Base-by-base conservation (phyloP, 192 early-diverging fungal genomes). In the Entomortierella chlamydospora region DNA sequence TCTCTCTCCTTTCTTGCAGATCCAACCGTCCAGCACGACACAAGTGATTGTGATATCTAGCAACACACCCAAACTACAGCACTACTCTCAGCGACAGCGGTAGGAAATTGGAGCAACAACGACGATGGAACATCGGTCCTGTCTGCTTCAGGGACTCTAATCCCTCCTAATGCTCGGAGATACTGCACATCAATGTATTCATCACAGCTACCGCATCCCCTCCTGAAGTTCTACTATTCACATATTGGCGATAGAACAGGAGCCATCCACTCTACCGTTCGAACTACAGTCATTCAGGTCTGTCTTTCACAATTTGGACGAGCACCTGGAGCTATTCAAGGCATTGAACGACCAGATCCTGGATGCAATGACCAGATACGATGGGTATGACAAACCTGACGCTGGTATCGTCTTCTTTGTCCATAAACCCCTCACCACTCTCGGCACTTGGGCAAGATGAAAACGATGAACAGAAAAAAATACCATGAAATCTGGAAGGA, bases 61-160 rank as follows among this genome's bases (percentile, higher is more conserved):
- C 45, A 47, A 4, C 45, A 20, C 45, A 47, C 45, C 15, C 45
- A 20, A 47, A 20, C 4, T 20, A 47, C 45, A 12, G 15, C 3
- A 12, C 4, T 47, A 15, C 3, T 20, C 45, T 47, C 45, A 20
- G 20, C 20, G 2, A 12, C 15, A 12, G 20, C 20, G 15, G 15
- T 47, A 15, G 45, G 15, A 47, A 15, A 47, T 47, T 20, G 45
- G 45, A 47, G 20, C 45, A 12, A 20, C 20, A 20, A 47, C 4
- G 15, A 15, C 3, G 15, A 12, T 15, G 12, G 20, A 12, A 17
- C 8, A 47, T 72, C 70, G 9, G 31, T 72, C 37, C 70, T 72
- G 25, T 72, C 70, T 57, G 70, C 70, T 23, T 72, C 70, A 5
- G 70, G 70, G 23, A 72, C 70, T 29, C 61, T 72, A n/a, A 55